Evolutionary conservation across 139 green algal species (phyloP), one percentile per base, ranked within the genome.

Genomic region (Raphidocelis subcapitata): DNA sequence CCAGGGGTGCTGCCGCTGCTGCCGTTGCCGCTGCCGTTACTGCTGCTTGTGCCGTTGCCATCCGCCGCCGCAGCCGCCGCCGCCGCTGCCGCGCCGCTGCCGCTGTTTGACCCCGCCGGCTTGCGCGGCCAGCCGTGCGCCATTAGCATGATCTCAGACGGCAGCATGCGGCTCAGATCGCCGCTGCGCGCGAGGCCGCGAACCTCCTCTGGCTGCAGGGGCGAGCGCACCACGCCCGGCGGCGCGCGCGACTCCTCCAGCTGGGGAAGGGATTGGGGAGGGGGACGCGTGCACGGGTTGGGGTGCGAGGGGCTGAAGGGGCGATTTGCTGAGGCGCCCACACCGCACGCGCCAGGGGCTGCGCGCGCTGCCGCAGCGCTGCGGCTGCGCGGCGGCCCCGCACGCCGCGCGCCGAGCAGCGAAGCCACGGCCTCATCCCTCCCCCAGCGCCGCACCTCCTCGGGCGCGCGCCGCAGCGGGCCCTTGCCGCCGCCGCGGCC

Each of bases 121-220:
- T 83, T 83, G 29, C 85, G 81, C 21, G 85, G 86, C 90, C 91
- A 92, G 1, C 92, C 92, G 21, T 88, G 84, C 1, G 92, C 93
- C 67, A 98, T 76, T 52, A 98, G 81, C 37, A 87, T 84, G 54
- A 90, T 89, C 70, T 98, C 93, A 29, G 80, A 77, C 5, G 93
- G 93, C 62, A 97, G 84, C 90, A 97, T 97, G 71, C 89, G 86
- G 8, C 83, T 92, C 15, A 98, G 77, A 56, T 97, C 93, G 16
- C 83, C 84, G 15, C 87, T 54, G 75, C 89, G 79, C 2, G 86
- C 81, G 35, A 96, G 70, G 18, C 90, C 89, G 0, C 77, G 33
- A 5, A 92, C 93, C 81, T 98, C 90, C 77, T 97, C 90, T 0
- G 92, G 90, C 75, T 91, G 82, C 65, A 94, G 73, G 15, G 88